Evolutionary conservation across 805 yeast genomes (phyloP).

Genomic region (Yamadazyma kitorensis): DNA sequence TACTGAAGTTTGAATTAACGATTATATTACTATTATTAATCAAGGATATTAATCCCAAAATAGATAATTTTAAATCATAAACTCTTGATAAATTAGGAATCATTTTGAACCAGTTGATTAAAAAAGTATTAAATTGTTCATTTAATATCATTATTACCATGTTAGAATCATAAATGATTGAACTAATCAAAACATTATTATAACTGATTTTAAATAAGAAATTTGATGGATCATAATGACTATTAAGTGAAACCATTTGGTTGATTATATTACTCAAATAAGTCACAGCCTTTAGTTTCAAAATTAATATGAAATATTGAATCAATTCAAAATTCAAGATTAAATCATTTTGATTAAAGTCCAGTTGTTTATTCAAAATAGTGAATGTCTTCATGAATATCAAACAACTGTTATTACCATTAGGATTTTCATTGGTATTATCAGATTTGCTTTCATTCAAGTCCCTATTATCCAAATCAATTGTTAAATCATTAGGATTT

Average conservation of each 20-base stretch:
- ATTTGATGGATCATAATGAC: slow-evolving; percentile 24
- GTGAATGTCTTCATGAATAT: slow-evolving; percentile 42
- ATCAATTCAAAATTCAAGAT: slow-evolving; percentile 59
- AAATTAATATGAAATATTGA: slow-evolving; percentile 58
- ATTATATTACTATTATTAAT: slow-evolving; percentile 24
- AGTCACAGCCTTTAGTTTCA: slow-evolving; percentile 31
- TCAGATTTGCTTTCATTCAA: no score
- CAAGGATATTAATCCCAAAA: slow-evolving; percentile 60
- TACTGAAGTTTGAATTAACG: slow-evolving; percentile 9
- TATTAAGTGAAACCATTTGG: slow-evolving; percentile 4
- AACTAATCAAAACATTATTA: slow-evolving; percentile 61
- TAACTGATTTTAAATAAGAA: slow-evolving; percentile 46
- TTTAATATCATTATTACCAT: slow-evolving; percentile 47
- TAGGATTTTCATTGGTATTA: slow-evolving; percentile 26
- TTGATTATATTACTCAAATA: slow-evolving; percentile 7
- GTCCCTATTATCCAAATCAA: slow-evolving; percentile 1
- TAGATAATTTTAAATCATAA: slow-evolving; percentile 74
- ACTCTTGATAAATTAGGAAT: slow-evolving; percentile 62
- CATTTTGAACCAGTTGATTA: slow-evolving; percentile 59
- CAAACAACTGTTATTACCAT: slow-evolving; percentile 33
- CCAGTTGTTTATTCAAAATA: slow-evolving; percentile 43
- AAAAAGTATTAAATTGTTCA: slow-evolving; percentile 48
- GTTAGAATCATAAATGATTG: slow-evolving; percentile 59
- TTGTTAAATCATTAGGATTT: slow-evolving; percentile 2
- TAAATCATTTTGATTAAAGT: slow-evolving; percentile 56